Conservation (phyloP, 2,329 filamentous ascomycete species). For the Rutstroemia sp. region DNA sequence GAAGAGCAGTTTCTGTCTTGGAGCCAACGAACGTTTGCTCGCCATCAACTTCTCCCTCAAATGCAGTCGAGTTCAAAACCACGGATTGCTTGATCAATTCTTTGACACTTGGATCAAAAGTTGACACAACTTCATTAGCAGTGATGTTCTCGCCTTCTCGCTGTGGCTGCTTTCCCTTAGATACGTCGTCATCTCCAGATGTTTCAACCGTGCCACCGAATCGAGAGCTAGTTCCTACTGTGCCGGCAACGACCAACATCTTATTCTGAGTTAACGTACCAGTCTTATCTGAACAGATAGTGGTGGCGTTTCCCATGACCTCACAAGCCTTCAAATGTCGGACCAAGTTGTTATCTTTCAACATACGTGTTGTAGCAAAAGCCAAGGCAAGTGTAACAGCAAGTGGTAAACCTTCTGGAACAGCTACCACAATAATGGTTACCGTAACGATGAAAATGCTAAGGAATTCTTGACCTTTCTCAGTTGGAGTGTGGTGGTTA, state of each 20-base stretch:
- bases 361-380: constrained; percentile 59
- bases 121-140: constrained; percentile 25
- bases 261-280: constrained; percentile 68
- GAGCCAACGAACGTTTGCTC: constrained; percentile 59
- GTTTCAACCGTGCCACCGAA: constrained; percentile 38
- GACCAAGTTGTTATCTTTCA: constrained; percentile 66
- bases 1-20: constrained; percentile 69
- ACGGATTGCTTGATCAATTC: constrained; percentile 54
- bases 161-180: constrained; percentile 20
- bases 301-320: constrained; percentile 65
- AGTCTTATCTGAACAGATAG: constrained; percentile 76
- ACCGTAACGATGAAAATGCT: constrained; percentile 57
- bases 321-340: constrained; percentile 60
- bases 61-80: constrained; percentile 61
- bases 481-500: constrained; percentile 39
- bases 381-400: constrained; percentile 62
- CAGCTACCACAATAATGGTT: constrained; percentile 62
- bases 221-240: constrained; percentile 50
- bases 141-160: constrained; percentile 22
- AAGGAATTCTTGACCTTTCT: constrained; percentile 55
- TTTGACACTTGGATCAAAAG: constrained; percentile 22
- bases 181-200: constrained; percentile 16
- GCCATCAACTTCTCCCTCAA: constrained; percentile 57
- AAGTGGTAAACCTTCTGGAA: constrained; percentile 58
- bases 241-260: constrained; percentile 70